Percentiles rank a stretch among this genome's conserved stretches.
Evolutionary conservation across 2,329 filamentous ascomycete species (phyloP).

Genomic region (Akanthomyces lecanii): DNA sequence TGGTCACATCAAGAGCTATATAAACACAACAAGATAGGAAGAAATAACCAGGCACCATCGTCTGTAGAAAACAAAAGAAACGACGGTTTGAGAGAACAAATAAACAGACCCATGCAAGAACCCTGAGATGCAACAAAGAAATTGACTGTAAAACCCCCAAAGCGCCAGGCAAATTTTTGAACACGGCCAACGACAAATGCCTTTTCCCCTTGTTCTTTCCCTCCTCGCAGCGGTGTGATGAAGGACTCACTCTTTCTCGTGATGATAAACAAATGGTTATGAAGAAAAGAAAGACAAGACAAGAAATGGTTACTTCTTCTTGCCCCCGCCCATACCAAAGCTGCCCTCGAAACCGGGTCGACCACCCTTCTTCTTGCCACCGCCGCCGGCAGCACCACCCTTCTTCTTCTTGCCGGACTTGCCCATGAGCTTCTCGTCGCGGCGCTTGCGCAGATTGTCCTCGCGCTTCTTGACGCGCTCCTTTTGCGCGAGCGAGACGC

Average conservation of each 20-base stretch:
- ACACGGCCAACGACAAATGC: slow-evolving; percentile 4
- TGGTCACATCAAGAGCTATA: neutral
- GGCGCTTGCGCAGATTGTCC: slow-evolving; percentile 69
- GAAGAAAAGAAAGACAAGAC: neutral
- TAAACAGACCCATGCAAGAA: neutral
- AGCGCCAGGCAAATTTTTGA: slow-evolving; percentile 10
- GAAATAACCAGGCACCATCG: neutral
- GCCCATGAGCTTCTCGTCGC: slow-evolving; percentile 64
- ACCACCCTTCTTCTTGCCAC: slow-evolving; percentile 44
- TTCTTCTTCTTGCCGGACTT: slow-evolving; percentile 57
- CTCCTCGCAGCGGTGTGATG: neutral
- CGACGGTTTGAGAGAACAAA: neutral
- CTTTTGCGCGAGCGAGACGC: slow-evolving; percentile 70
- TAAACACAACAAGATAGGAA: neutral
- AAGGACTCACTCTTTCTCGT: neutral
- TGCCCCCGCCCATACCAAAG: slow-evolving; percentile 54
- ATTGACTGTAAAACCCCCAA: neutral
- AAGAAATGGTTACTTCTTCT: slow-evolving; percentile 34
- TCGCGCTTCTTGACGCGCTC: slow-evolving; percentile 79
- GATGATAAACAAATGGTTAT: neutral
- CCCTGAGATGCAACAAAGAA: slow-evolving; percentile 9
- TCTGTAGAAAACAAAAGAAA: too few species aligned
- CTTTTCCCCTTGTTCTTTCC: neutral
- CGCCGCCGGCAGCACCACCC: slow-evolving; percentile 23
- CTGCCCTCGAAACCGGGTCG: slow-evolving; percentile 66